Evolutionary conservation across 2,329 filamentous ascomycete genomes (phyloP).

Genomic region (Neospermospora avenae): DNA sequence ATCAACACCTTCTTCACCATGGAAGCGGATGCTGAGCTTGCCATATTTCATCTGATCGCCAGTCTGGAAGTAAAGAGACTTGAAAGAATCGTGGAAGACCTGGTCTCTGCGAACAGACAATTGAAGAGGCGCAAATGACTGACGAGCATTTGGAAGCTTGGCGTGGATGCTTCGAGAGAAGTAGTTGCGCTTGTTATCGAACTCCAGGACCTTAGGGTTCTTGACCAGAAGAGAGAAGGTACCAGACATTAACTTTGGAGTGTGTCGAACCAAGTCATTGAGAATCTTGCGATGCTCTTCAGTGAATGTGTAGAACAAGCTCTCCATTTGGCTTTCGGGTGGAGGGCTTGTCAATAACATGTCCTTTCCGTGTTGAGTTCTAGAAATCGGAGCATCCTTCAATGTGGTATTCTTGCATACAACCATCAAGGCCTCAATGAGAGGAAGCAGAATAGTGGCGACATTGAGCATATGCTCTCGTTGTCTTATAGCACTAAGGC

Average conservation of each 20-base stretch:
- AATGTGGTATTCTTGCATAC: constrained; percentile 94
- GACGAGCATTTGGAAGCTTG: constrained; percentile 65
- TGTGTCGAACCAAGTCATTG: constrained; percentile 95
- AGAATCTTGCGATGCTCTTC: constrained; percentile 97
- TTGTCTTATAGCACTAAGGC: constrained; percentile 81
- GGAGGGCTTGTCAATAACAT: constrained; percentile 71
- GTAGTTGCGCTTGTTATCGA: constrained; percentile 99
- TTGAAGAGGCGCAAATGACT: constrained; percentile 71
- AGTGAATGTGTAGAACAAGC: constrained; percentile 93
- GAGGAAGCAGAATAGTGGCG: constrained; percentile 86
- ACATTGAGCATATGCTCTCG: constrained; percentile 96
- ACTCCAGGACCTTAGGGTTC: constrained; percentile 97
- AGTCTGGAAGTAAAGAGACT: constrained; percentile 94
- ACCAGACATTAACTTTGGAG: constrained; percentile 97
- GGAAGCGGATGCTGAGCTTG: constrained; percentile 96
- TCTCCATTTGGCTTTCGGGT: constrained; percentile 79
- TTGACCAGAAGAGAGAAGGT: constrained; percentile 95
- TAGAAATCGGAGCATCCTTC: constrained; percentile 35
- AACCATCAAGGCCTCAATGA: constrained; percentile 97
- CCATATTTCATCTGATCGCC: constrained; percentile 99
- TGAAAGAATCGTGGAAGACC: constrained; percentile 98
- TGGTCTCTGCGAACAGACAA: constrained; percentile 88
- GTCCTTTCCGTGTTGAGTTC: constrained; percentile 54
- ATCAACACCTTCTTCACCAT: constrained; percentile 95
- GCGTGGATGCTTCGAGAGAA: constrained; percentile 92